Conservation (phyloP, 306 rosid genomes). For the Macrotyloma uniflorum region DNA sequence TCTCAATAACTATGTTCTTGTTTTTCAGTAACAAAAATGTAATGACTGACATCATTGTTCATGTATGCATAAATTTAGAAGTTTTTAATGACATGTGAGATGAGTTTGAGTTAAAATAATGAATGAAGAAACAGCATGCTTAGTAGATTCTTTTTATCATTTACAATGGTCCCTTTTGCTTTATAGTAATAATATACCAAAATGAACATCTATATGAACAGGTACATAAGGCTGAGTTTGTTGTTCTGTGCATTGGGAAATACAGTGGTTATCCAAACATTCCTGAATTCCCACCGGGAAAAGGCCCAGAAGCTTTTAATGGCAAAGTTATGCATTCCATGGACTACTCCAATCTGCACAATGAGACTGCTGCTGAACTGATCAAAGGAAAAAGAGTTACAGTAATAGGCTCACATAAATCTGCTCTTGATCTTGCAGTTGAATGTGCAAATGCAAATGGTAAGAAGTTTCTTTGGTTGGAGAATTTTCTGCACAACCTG, state of each 20-base stretch:
- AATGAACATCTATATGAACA: slow-evolving; percentile 18
- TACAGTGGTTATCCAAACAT: slow-evolving; percentile 59
- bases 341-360: slow-evolving; percentile 54
- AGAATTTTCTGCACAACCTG: background rate
- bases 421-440: slow-evolving; percentile 57
- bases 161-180: background rate
- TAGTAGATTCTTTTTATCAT: background rate
- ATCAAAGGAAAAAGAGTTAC: slow-evolving; percentile 48
- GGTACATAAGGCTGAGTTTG: slow-evolving; percentile 59
- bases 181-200: background rate
- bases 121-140: background rate
- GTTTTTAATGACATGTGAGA: background rate
- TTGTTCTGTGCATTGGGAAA: slow-evolving; percentile 60
- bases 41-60: too few species aligned
- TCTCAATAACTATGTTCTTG: background rate
- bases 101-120: background rate
- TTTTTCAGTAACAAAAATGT: too few species aligned
- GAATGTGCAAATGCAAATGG: slow-evolving; percentile 63
- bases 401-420: slow-evolving; percentile 56
- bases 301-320: slow-evolving; percentile 57
- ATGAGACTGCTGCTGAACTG: slow-evolving; percentile 43
- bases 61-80: too few species aligned
- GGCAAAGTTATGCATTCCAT: slow-evolving; percentile 64
- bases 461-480: background rate
- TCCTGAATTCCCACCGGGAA: slow-evolving; percentile 50